phyloP scores from a whole-genome alignment of 2,329 filamentous ascomycete species.

The Dactylellina haptotyla region DNA sequence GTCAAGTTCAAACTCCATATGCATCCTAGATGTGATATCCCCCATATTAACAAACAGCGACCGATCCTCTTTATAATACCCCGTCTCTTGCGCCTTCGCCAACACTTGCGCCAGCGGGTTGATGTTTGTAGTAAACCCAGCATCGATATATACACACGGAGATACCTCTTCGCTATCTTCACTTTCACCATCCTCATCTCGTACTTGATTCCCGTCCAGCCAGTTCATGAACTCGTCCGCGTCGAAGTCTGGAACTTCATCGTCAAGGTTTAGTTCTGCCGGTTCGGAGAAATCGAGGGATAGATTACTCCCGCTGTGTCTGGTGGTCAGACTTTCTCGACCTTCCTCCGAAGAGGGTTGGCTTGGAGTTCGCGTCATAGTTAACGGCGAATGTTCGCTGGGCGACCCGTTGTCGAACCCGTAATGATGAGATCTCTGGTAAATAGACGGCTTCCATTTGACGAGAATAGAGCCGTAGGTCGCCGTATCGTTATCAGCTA shows the following conservation, averaged over 20 bases:
- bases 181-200: not conserved
- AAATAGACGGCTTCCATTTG: not conserved
- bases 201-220: not conserved
- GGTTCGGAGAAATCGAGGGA: not conserved
- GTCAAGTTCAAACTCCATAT: too few species aligned
- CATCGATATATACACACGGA: too few species aligned
- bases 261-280: not conserved
- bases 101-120: too few species aligned
- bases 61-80: too few species aligned
- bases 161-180: not conserved
- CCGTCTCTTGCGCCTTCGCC: too few species aligned
- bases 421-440: not conserved
- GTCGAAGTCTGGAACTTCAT: not conserved
- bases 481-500: not conserved
- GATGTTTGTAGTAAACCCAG: too few species aligned
- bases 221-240: slow-evolving; percentile 3
- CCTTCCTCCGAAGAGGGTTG: too few species aligned
- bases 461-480: not conserved
- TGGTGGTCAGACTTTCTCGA: too few species aligned
- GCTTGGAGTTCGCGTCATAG: not conserved
- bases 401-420: not conserved
- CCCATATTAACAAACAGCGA: too few species aligned
- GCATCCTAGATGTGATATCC: too few species aligned
- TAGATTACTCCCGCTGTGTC: not conserved
- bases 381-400: not conserved